These are phyloP conservation scores for Trichomonas tenax DNA, from an alignment of 208 protist species.

Conservation along the genomic window DNA sequence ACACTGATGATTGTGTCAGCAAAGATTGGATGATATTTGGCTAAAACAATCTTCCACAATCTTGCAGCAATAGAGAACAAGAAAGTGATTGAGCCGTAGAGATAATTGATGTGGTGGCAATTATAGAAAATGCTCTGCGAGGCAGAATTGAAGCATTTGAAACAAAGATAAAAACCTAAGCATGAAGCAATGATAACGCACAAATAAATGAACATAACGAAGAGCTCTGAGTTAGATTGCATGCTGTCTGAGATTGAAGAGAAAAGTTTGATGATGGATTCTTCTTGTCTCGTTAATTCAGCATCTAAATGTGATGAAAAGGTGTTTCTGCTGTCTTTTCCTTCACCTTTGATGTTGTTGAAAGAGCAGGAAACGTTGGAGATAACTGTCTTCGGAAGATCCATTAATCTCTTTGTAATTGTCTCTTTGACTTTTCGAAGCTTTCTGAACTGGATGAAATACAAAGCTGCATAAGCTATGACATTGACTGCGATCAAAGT, in stretches of 20 bases:
- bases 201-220: neutral
- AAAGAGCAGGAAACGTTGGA: neutral
- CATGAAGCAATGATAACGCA: neutral
- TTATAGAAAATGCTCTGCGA: neutral
- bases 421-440: neutral
- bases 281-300: neutral
- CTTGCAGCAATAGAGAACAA: neutral
- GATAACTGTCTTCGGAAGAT: neutral
- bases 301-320: too few species aligned
- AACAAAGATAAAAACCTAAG: neutral
- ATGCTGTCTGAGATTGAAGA: neutral
- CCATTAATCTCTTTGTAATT: neutral
- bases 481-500: neutral
- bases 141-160: neutral
- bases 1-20: neutral
- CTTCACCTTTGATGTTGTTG: neutral
- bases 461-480: neutral
- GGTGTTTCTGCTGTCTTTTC: too few species aligned
- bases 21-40: neutral
- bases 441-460: neutral
- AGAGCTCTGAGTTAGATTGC: neutral
- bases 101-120: neutral
- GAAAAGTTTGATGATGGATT: neutral
- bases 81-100: neutral
- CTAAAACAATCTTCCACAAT: neutral